Base-by-base conservation (phyloP, 108 stramenopile species). In the Skeletonema potamos region DNA sequence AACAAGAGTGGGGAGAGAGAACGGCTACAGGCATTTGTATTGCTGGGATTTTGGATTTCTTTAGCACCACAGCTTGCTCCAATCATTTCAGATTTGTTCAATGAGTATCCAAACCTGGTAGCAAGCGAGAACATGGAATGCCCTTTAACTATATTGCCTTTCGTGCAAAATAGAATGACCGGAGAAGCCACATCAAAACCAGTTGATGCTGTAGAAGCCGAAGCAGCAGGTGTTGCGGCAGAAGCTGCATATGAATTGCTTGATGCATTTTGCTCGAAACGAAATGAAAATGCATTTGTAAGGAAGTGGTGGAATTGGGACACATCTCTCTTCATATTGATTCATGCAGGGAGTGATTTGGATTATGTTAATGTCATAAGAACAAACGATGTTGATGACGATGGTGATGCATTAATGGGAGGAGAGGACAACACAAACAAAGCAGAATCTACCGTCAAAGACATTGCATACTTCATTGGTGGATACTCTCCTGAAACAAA, bases 41-140 rank as follows among this genome's bases (percentile, higher is more conserved):
- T 95, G 26, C 82, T 90, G 66, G 84, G 88, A 18, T 77, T 74
- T 56, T 95, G 94, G 94, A 58, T 93, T 28, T 86, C 87, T 3
- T 44, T 92, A 18, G 94, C 94, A 46, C 92, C 94, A 20, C 92
- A 93, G 56, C 41, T 92, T 58, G 76, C 83, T 22, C 90, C 89
- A 17, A 71, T 95, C 39, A 81, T 81, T 8, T 79, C 78, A 9
- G 89, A 92, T 59, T 73, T 91, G 66, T 87, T 89, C 57, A 58
- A 58, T 28, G 66, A 54, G 37, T 54, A 58, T 37, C 58, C 39
- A 22, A 44, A 28, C 1, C 26, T 30, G 26, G 41, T 27, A n/a
- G 58, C n/a, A 32, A 75, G 34, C 11, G 26, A 32, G 28, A 43
- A 11, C n/a, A 51, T 29, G 51, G 17, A 32, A 9, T 79, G 77